These are phyloP conservation scores for Dryadomyces quercivorus DNA, from an alignment of 2,329 filamentous ascomycete species.

Conservation along the genomic window DNA sequence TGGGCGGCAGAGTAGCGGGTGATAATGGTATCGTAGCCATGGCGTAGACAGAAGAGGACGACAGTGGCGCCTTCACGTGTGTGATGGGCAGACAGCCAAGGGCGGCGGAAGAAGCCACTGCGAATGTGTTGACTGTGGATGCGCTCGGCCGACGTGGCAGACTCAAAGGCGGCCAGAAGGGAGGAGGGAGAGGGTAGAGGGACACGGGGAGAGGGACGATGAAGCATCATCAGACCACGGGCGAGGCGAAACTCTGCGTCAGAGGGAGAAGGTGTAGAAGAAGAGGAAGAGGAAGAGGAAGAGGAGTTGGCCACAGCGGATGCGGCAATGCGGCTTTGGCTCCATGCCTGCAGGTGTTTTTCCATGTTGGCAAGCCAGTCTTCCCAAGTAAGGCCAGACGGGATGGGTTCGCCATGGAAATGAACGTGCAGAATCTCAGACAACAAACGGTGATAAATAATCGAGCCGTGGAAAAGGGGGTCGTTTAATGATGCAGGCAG, in stretches of 20 bases:
- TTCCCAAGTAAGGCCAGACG: conserved; percentile 5
- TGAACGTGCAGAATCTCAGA: conserved; percentile 11
- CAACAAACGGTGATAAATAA: conserved; percentile 6
- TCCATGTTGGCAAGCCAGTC: conserved; percentile 10
- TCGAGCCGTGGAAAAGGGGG: conserved; percentile 4
- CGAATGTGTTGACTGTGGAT: conserved; percentile 9
- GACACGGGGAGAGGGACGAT: conserved; percentile 9
- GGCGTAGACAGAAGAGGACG: conserved; percentile 19
- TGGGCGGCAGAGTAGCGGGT: conserved; percentile 16
- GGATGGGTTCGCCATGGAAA: conserved; percentile 9
- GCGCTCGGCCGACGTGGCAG: conserved; percentile 8
- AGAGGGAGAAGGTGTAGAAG: background rate
- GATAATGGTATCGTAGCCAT: conserved; percentile 18
- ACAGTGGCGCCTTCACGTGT: conserved; percentile 11
- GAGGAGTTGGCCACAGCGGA: background rate
- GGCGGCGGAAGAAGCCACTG: conserved; percentile 8
- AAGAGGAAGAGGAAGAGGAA: background rate
- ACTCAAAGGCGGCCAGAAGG: conserved; percentile 9
- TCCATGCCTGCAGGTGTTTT: conserved; percentile 5
- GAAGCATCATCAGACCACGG: conserved; percentile 7
- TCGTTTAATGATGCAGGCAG: background rate
- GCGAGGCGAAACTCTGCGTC: conserved; percentile 5
- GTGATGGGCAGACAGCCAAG: conserved; percentile 11
- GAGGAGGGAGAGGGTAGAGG: conserved; percentile 5
- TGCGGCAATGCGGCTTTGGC: background rate